These are phyloP conservation scores for Hemileia vastatrix DNA, from an alignment of 1,284 basidiomycete genomes.

Conservation along the genomic window DNA sequence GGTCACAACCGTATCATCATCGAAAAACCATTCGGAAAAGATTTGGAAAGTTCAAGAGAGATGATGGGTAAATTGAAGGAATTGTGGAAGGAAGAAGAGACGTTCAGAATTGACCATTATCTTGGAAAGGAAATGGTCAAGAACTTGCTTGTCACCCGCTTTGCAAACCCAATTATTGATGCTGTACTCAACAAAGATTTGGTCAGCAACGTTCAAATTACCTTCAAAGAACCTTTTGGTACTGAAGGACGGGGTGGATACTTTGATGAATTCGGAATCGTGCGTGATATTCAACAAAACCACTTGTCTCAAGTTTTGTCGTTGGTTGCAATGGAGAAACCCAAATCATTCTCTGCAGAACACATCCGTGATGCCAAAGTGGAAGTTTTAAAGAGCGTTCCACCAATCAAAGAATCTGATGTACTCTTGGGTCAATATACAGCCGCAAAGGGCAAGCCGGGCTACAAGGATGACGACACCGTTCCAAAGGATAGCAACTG, in stretches of 20 bases:
- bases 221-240: conserved; percentile 94
- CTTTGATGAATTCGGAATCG: conserved; percentile 97
- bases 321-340: conserved; percentile 87
- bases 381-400: conserved; percentile 82
- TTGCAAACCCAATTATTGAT: conserved; percentile 78
- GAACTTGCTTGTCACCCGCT: conserved; percentile 83
- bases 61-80: conserved; percentile 69
- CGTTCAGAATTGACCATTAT: conserved; percentile 95
- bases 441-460: conserved; percentile 74
- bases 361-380: conserved; percentile 97
- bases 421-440: conserved; percentile 87
- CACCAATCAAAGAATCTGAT: conserved; percentile 64
- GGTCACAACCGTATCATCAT: conserved; percentile 82
- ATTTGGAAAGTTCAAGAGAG: conserved; percentile 70
- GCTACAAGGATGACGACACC: conserved; percentile 86
- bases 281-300: conserved; percentile 90
- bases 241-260: conserved; percentile 94
- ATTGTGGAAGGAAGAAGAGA: conserved; percentile 88
- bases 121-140: conserved; percentile 99
- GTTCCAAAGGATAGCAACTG: conserved; percentile 81
- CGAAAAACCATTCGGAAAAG: conserved; percentile 94
- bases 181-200: conserved; percentile 85
- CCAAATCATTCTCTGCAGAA: conserved; percentile 86
- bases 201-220: conserved; percentile 90
- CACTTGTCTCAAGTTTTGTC: conserved; percentile 86